Evolutionary conservation across 192 early-diverging fungal genomes (phyloP).

Genomic region (Umbelopsis ramanniana): DNA sequence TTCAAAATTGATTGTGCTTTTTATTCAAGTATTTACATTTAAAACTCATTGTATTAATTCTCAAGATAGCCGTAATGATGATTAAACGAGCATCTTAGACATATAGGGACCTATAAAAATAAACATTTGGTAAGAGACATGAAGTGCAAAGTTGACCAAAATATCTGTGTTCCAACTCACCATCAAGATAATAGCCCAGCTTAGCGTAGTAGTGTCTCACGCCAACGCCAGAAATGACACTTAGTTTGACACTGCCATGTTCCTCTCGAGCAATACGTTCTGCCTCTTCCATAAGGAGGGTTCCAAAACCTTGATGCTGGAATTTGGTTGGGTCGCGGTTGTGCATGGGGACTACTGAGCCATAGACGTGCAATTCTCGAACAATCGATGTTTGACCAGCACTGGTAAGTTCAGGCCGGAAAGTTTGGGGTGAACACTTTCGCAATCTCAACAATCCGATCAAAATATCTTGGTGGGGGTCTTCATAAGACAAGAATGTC

Average conservation of each 20-base stretch:
- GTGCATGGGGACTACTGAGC: constrained; percentile 94
- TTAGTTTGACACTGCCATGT: constrained; percentile 92
- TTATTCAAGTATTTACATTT: neutral
- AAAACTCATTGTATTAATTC: neutral
- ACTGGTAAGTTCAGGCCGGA: constrained; percentile 88
- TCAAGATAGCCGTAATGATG: neutral
- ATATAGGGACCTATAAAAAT: constrained; percentile 83
- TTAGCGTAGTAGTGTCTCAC: constrained; percentile 98
- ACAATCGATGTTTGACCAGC: constrained; percentile 88
- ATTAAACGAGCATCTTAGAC: constrained; percentile 81
- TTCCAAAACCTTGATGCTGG: constrained; percentile 99
- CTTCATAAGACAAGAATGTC: constrained; percentile 98
- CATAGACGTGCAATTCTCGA: constrained; percentile 98
- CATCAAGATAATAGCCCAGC: constrained; percentile 94
- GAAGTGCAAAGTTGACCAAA: neutral
- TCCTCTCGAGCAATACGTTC: constrained; percentile 98
- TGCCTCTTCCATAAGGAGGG: constrained; percentile 98
- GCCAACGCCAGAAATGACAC: constrained; percentile 97
- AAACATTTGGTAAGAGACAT: constrained; percentile 4
- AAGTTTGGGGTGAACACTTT: constrained; percentile 87
- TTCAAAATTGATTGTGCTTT: neutral
- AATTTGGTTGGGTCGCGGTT: constrained; percentile 97
- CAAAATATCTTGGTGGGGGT: constrained; percentile 94
- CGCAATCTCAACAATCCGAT: constrained; percentile 93
- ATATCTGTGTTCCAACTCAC: constrained; percentile 40